A percentile compares a stretch with the other conserved stretches of the same genome.
Evolutionary conservation across 192 early-diverging fungal genomes (phyloP).

Genomic region (Backusella tuberculispora): DNA sequence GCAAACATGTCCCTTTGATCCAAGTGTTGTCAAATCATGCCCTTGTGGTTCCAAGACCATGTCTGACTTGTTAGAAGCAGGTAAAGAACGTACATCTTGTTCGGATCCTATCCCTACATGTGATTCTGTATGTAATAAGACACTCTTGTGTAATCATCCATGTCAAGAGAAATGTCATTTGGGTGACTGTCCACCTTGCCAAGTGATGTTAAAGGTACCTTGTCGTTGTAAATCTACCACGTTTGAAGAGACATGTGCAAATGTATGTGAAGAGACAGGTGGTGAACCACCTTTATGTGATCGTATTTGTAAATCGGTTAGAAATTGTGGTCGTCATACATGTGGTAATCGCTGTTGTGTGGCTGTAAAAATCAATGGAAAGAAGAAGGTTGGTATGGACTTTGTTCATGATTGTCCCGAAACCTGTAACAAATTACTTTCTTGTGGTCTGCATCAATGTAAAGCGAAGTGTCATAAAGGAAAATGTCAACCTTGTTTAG

Average conservation of each 20-base stretch:
- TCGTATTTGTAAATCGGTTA: conserved; percentile 60
- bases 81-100: conserved; percentile 46
- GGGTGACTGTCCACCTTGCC: conserved; percentile 68
- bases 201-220: conserved; percentile 46
- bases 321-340: conserved; percentile 74
- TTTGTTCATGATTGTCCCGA: conserved; percentile 65
- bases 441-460: conserved; percentile 85
- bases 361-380: conserved; percentile 40
- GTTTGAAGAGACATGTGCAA: conserved; percentile 50
- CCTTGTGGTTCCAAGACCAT: conserved; percentile 50
- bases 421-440: conserved; percentile 72
- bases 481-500: conserved; percentile 73
- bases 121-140: conserved; percentile 59
- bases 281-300: conserved; percentile 61
- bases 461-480: conserved; percentile 78
- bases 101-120: conserved; percentile 65
- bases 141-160: conserved; percentile 62
- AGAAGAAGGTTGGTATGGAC: conserved; percentile 20
- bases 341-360: conserved; percentile 72
- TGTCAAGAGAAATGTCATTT: conserved; percentile 65
- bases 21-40: conserved; percentile 50
- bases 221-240: conserved; percentile 68
- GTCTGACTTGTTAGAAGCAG: conserved; percentile 33
- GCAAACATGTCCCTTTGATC: conserved; percentile 57
- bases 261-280: conserved; percentile 42